phyloP scores from a whole-genome alignment of 1,284 basidiomycete species.

The Kwoniella shivajii region DNA sequence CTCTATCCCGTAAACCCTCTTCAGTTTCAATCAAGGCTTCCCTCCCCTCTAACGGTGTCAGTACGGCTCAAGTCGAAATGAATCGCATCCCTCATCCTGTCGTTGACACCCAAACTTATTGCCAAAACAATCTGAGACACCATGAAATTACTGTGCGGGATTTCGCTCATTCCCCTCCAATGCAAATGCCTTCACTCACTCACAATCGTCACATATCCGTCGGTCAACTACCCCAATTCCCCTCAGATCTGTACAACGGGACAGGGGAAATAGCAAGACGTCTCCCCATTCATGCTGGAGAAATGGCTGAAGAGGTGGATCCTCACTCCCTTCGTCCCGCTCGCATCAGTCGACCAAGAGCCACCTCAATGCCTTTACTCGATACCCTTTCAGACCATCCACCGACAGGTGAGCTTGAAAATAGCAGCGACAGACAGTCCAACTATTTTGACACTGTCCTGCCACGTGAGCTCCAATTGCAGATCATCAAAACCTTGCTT shows the following conservation, averaged over 20 bases:
- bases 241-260: too few relatives aligned
- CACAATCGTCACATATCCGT: conserved; percentile 5
- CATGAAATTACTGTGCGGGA: conserved; percentile 2
- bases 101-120: not conserved
- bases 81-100: too few relatives aligned
- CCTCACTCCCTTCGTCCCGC: not conserved
- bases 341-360: not conserved
- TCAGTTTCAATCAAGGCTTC: conserved; percentile 12
- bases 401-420: not conserved
- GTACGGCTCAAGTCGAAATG: too few relatives aligned
- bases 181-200: not conserved
- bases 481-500: conserved; percentile 59
- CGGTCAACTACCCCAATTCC: not conserved
- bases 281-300: not conserved
- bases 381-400: conserved; percentile 1
- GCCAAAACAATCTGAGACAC: not conserved
- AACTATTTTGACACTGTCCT: conserved; percentile 58
- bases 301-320: not conserved
- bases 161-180: not conserved
- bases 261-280: too few relatives aligned
- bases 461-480: conserved; percentile 72
- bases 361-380: conserved; percentile 7
- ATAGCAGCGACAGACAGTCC: not conserved
- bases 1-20: conserved; percentile 5
- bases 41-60: not conserved